Base-by-base conservation (phyloP, 495 filamentous ascomycete species). In the Hyaloscypha finlandica region DNA sequence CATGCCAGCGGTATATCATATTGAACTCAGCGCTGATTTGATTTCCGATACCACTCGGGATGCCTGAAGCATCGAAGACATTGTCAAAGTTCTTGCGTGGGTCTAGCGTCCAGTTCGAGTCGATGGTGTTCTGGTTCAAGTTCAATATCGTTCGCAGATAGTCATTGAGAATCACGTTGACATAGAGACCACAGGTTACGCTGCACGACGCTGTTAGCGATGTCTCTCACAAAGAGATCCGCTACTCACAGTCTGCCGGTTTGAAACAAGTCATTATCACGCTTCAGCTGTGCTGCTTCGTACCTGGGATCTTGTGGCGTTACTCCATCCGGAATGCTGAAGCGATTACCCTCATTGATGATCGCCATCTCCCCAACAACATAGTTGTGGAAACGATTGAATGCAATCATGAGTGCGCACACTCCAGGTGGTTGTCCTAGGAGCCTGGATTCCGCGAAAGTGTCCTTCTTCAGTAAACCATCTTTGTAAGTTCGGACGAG, bases 221-320 rank as follows among this genome's bases (percentile, higher is more conserved):
- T 48, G 11, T 12, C 42, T 1, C 11, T 25, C 1, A n/a, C n/a
- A 48, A 48, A 48, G 1, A 48, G 11, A n/a, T 48, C 11, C 11
- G n/a, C n/a, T 48, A 48, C n/a, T 48, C 42, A 12, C 42, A 48
- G 11, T n/a, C 81, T 42, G 86, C 25, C 90, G 19, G 89, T 92
- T 70, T 95, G 91, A 82, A 95, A 95, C n/a, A 95, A 79, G 65
- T 94, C 90, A 61, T 93, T 85, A 66, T 95, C 92, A 70, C 87
- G 88, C 75, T 92, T 89, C 62, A 79, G 80, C 86, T 83, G 61
- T 80, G 76, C 9, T 76, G 78, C 45, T 78, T 75, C 65, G 25
- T 25, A 25, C 25, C 25, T 2, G 25, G 25, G 25, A 86, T 84
- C 9, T 81, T 80, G 5, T 75, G 70, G 8, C n/a, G 53, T 11